Evolutionary conservation across 2,329 filamentous ascomycete species (phyloP), one percentile per base, ranked within the genome.

Genomic region (Colletotrichum liaoningense): DNA sequence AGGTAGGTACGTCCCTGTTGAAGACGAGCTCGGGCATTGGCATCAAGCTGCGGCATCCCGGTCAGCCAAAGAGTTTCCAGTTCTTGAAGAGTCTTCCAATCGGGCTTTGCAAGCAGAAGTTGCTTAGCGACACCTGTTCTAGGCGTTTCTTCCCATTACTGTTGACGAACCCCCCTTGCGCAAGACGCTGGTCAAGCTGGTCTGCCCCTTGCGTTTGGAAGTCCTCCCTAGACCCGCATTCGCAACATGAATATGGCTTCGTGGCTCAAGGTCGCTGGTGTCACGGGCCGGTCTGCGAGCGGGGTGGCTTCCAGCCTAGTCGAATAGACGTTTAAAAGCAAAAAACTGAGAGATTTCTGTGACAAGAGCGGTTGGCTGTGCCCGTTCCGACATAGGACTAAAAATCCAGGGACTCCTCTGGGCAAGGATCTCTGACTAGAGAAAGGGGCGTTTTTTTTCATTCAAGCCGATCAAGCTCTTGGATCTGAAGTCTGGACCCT

Each of bases 401-500:
- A 33, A 56, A 49, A 22, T 28, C 38, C 30, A 67, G 58, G 57
- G 38, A 56, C 19, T 55, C 46, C 28, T 46, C 46, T 8, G 46
- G 22, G 66, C 54, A 65, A 55, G 60, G 46, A 65, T 63, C 28
- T n/a, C 22, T 22, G 16, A 46, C 67, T 60, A 57, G 49, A 59
- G 54, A 24, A 59, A 26, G n/a, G 8, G 55, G 38, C 55, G 26
- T 28, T 33, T 38, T 35, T 35, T 35, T 35, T 35, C 33, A n/a
- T 54, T 60, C 16, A n/a, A 69, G 57, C 26, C 60, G 26, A 52
- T 26, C 55, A 62, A 68, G 52, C 12, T 58, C 28, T 52, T 28
- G 46, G 26, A 69, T 65, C 69, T 60, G 14, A 54, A 55, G 59
- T 46, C 46, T 69, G 55, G 70, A 73, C 66, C 59, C 66, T 73